A percentile compares a stretch with the other conserved stretches of the same genome.
These are phyloP conservation scores for Globisporangium spinosum DNA, from an alignment of 352 stramenopile genomes.

Conservation along the genomic window DNA sequence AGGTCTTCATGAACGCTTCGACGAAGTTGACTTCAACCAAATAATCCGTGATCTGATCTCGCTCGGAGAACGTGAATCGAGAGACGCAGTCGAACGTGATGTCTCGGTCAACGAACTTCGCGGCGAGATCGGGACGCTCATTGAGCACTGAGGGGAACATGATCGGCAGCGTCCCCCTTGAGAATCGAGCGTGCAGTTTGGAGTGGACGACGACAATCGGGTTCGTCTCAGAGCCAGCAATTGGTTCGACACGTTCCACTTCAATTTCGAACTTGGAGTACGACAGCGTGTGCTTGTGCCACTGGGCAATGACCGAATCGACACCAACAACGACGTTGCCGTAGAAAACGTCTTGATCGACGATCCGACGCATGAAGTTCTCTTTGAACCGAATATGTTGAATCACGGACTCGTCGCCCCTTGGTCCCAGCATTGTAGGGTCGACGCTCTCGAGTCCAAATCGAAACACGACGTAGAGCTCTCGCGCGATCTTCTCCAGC, in stretches of 20 bases:
- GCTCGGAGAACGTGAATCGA: constrained; percentile 14
- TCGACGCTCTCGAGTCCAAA: constrained; percentile 1
- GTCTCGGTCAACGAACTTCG: constrained; percentile 9
- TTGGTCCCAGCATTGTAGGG: not conserved
- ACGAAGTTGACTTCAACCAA: constrained; percentile 15
- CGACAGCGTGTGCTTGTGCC: constrained; percentile 8
- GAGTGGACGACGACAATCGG: constrained; percentile 1
- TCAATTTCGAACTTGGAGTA: constrained; percentile 9
- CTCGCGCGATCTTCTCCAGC: constrained; percentile 1
- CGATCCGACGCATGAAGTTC: not conserved
- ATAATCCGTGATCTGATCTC: constrained; percentile 5
- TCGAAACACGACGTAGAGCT: not conserved
- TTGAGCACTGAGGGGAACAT: constrained; percentile 14
- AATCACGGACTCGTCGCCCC: no score
- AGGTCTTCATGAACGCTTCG: constrained; percentile 7
- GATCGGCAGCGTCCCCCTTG: constrained; percentile 8
- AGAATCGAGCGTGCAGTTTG: constrained; percentile 7
- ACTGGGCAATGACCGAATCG: constrained; percentile 8
- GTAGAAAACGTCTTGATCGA: not conserved
- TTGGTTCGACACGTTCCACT: not conserved
- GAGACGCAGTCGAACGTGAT: constrained; percentile 16
- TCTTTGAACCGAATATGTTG: not conserved
- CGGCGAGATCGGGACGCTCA: not conserved
- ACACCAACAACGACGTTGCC: constrained; percentile 1
- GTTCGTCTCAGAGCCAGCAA: not conserved